phyloP scores from a whole-genome alignment of 208 protist species.

The Trypanosoma vivax region DNA sequence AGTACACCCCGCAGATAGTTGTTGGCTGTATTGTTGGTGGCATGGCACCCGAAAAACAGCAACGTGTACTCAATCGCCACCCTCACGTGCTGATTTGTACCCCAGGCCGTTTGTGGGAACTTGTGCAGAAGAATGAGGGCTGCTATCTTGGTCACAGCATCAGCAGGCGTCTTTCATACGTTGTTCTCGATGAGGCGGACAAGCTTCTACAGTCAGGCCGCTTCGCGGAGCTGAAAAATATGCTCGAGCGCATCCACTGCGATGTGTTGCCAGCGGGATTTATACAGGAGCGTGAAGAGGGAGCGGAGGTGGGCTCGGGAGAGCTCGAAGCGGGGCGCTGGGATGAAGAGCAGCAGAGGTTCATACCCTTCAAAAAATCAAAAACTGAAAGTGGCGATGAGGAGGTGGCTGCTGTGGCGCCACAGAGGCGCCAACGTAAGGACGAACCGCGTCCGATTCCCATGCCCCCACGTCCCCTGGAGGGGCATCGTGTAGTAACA shows the following conservation, averaged over 20 bases:
- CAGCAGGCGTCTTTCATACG: slow-evolving; percentile 85
- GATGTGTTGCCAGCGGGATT: slow-evolving; percentile 77
- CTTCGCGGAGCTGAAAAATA: slow-evolving; percentile 95
- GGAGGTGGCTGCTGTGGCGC: background rate
- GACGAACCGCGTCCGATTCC: slow-evolving; percentile 59
- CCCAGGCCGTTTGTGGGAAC: slow-evolving; percentile 83
- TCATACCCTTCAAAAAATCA: slow-evolving; percentile 62
- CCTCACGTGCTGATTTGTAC: slow-evolving; percentile 90
- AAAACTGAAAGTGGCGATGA: slow-evolving; percentile 4
- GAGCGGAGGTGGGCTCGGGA: slow-evolving; percentile 40
- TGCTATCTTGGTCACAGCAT: slow-evolving; percentile 94
- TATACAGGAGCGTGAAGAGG: slow-evolving; percentile 69
- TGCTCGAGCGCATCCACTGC: slow-evolving; percentile 95
- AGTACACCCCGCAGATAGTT: slow-evolving; percentile 44
- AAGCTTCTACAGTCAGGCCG: slow-evolving; percentile 96
- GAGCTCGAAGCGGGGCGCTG: slow-evolving; percentile 58
- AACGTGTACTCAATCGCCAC: slow-evolving; percentile 85
- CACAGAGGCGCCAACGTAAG: slow-evolving; percentile 26
- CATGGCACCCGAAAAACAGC: slow-evolving; percentile 86
- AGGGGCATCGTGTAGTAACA: slow-evolving; percentile 59
- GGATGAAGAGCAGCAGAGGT: slow-evolving; percentile 60
- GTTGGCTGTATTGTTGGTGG: slow-evolving; percentile 83
- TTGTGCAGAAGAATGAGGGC: slow-evolving; percentile 84
- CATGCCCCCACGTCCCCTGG: slow-evolving; percentile 69
- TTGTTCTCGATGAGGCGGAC: slow-evolving; percentile 98